Base-by-base conservation (phyloP, 148 eudicot genomes). In the Pouteria glomerata region DNA sequence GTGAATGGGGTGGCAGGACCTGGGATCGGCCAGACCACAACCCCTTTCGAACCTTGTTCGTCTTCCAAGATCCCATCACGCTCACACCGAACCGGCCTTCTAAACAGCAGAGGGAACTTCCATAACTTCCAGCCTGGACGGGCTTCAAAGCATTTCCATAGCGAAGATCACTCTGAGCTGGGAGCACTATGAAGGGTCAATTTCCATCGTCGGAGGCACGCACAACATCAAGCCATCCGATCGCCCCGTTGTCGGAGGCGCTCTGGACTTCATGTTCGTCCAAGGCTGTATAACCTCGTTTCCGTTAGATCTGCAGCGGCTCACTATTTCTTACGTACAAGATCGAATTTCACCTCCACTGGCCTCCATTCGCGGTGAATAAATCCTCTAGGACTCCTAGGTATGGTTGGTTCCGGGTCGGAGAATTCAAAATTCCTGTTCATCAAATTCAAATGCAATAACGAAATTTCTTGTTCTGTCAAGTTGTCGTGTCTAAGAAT, bases 281-380 rank as follows among this genome's bases (percentile, higher is more conserved):
- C 85, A 85, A 61, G 88, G 88, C 26, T 79, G 68, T 62, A 77
- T 85, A 27, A 81, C 81, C 0, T 73, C 78, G 1, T 74, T 77
- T 42, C 77, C 81, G 37, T 79, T 81, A 67, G 47, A 75, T 58
- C 53, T 78, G 8, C 26, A 16, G 3, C 77, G 77, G 18, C 6
- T 68, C 12, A 74, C 78, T 27, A 77, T 75, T n/a, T n/a, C n/a
- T 75, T 69, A 74, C 73, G 37, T 85, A 79, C 35, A 85, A 80
- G 80, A 80, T 74, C 33, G 82, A 79, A 26, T 82, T 85, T 79
- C 85, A 82, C 55, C 57, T 82, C 1, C 82, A 74, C 53, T 85
- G 88, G 88, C 88, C 85, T 64, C 83, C 85, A 12, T 85, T 79
- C 69, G 81, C 87, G 63, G 60, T n/a, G n/a, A n/a, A n/a, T n/a